A percentile compares a stretch with the other conserved stretches of the same genome.
Evolutionary conservation across 352 stramenopile genomes (phyloP).

Genomic region (Plasmopara viticola): DNA sequence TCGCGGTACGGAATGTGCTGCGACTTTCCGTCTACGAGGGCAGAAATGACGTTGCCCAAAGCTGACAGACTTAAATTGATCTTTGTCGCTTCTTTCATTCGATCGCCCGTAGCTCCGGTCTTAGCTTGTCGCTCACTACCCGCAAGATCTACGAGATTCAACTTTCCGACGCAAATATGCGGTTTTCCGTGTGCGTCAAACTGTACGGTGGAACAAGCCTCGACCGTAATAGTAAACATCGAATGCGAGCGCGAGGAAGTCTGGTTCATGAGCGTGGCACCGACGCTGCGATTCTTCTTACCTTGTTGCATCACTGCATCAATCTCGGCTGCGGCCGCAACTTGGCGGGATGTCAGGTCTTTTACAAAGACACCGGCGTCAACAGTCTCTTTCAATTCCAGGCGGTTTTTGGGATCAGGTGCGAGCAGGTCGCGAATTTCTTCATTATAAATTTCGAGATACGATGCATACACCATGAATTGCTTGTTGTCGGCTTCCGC

Average conservation of each 20-base stretch:
- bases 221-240: too few relatives aligned
- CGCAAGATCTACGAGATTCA: too few relatives aligned
- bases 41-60: slow-evolving; percentile 79
- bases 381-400: slow-evolving; percentile 92
- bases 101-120: too few relatives aligned
- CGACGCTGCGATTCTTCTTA: too few relatives aligned
- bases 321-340: slow-evolving; percentile 48
- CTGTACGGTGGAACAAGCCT: too few relatives aligned
- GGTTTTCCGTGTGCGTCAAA: too few relatives aligned
- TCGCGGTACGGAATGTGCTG: slow-evolving; percentile 88
- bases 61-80: slow-evolving; percentile 80
- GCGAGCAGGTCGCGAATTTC: slow-evolving; percentile 93
- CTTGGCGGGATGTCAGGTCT: slow-evolving; percentile 82
- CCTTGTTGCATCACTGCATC: too few relatives aligned
- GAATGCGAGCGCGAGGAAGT: too few relatives aligned
- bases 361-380: slow-evolving; percentile 96
- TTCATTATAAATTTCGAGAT: slow-evolving; percentile 39
- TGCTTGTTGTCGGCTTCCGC: slow-evolving; percentile 71
- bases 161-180: too few relatives aligned
- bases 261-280: too few relatives aligned
- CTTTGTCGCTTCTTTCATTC: slow-evolving; percentile 40
- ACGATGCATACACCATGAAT: slow-evolving; percentile 92
- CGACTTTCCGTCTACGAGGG: slow-evolving; percentile 80
- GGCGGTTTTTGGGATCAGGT: slow-evolving; percentile 74
- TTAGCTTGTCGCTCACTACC: too few relatives aligned